Evolutionary conservation across 768 basidiomycete species (phyloP), one percentile per base, ranked within the genome.

Genomic region (Tephrocybe rancida): DNA sequence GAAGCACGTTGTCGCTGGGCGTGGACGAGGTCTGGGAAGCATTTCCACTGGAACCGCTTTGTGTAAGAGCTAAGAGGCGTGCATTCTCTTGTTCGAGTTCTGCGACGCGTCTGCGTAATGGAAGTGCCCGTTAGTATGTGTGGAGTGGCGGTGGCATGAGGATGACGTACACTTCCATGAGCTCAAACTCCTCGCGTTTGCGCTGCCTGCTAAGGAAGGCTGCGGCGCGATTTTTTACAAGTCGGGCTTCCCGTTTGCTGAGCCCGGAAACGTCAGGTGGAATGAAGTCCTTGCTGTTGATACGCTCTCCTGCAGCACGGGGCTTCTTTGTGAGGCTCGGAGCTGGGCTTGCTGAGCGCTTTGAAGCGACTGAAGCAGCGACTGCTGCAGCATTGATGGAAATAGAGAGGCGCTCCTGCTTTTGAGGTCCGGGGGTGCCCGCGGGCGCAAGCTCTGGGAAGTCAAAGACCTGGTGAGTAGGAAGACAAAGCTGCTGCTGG

Each of bases 151-250:
- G 46, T 42, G 29, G 46, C 26, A 47, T 59, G 53, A 55, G 41
- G 51, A 63, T 63, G 51, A 85, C 88, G 74, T 74, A 93, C 90
- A 88, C 72, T 78, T 94, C 92, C 90, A 95, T 93, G 64, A 67
- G 76, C 72, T 95, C 92, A 64, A 92, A 95, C 73, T 94, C 92
- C 73, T 95, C 92, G 51, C 92, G 84, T 71, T 95, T 95, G 63
- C 92, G 81, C 70, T 95, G 92, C 67, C 92, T 80, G 72, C 86
- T 88, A 66, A 95, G 86, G 76, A 95, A 95, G 54, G 92, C 92
- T 10, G 92, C 92, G 11, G 92, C 92, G 52, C 92, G 82, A 73
- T 95, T 95, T 79, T 95, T 95, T 52, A 95, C 89, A 8, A 95
- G 81, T 48, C 92, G 85, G 55, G 92, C 92, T 72, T 95, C 92